Evolutionary conservation across 148 eudicot genomes (phyloP), one percentile per base, ranked within the genome.

Genomic region (Fallopia convolvulus): DNA sequence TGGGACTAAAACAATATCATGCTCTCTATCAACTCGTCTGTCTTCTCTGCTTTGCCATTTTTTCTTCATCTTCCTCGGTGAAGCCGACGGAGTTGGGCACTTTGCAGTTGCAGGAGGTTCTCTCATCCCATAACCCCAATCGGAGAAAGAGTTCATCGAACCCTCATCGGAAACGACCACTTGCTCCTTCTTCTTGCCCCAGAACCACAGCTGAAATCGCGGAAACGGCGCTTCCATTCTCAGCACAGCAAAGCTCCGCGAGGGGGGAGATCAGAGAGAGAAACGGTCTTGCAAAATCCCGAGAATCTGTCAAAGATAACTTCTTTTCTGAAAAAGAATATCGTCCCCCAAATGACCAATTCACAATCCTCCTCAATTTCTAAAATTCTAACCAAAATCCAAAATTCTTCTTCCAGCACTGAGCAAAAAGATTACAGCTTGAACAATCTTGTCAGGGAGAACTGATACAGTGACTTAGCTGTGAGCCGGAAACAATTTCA

Each of bases 1-100:
- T 50, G 97, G 93, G 68, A 94, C 97, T 80, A 94, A 81, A 14
- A 92, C 95, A 60, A 78, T 84, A 81, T 94, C 97, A 81, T 82
- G 85, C 79, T 92, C 97, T 68, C 76, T 90, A 74, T 92, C 98
- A 32, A 92, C 74, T 77, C 81, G 82, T 80, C 90, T 86, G 30
- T 82, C 84, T 75, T 83, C 90, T 75, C 87, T 85, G 80, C 87
- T 81, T 40, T 79, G 80, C 91, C 89, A 79, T 80, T 94, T 90
- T 77, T 81, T 79, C 85, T 80, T 85, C 23, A 77, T 82, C 84
- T 75, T 92, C 75, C 89, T 87, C 52, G 82, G 80, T 0, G 87
- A 61, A 41, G 81, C 87, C 76, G 79, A 78, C 23, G 73, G 82
- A 13, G 78, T 66, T 52, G 85, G 72, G 72, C 84, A 83, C 36